Conservation (phyloP, 768 basidiomycete genomes). For the Tubosaeta brunneosetosa region DNA sequence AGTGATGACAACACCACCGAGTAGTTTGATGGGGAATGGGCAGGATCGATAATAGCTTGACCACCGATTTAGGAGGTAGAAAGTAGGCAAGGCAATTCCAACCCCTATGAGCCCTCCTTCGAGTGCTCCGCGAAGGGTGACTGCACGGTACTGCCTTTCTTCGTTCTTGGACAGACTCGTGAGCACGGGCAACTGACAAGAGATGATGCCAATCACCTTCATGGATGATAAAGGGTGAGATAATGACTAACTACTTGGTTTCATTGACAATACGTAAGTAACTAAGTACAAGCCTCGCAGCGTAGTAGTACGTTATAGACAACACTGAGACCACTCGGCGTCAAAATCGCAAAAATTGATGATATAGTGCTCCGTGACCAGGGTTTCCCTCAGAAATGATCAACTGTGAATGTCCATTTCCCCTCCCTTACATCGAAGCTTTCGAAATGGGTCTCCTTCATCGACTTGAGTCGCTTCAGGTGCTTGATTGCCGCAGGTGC, state of each 20-base stretch:
- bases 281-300: background rate
- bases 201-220: constrained; percentile 7
- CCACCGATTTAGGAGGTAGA: constrained; percentile 47
- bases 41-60: constrained; percentile 58
- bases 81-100: constrained; percentile 49
- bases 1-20: constrained; percentile 58
- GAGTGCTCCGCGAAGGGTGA: constrained; percentile 55
- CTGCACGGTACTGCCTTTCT: constrained; percentile 47
- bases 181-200: background rate
- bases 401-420: constrained; percentile 90
- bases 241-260: too few relatives aligned
- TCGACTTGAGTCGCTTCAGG: constrained; percentile 74
- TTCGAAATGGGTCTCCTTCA: constrained; percentile 84
- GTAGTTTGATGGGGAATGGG: constrained; percentile 61
- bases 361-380: constrained; percentile 7
- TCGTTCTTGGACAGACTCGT: constrained; percentile 36
- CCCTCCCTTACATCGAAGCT: constrained; percentile 76
- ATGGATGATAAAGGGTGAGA: background rate
- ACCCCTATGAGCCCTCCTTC: constrained; percentile 54
- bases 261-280: background rate
- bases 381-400: constrained; percentile 68
- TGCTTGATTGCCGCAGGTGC: constrained; percentile 68
- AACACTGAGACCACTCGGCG: background rate
- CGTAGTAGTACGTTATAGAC: background rate
- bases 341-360: background rate